Percentiles rank a stretch among this genome's conserved stretches.
These are phyloP conservation scores for Cladosporium sp. DNA, from an alignment of 2,329 filamentous ascomycete genomes.

Conservation along the genomic window DNA sequence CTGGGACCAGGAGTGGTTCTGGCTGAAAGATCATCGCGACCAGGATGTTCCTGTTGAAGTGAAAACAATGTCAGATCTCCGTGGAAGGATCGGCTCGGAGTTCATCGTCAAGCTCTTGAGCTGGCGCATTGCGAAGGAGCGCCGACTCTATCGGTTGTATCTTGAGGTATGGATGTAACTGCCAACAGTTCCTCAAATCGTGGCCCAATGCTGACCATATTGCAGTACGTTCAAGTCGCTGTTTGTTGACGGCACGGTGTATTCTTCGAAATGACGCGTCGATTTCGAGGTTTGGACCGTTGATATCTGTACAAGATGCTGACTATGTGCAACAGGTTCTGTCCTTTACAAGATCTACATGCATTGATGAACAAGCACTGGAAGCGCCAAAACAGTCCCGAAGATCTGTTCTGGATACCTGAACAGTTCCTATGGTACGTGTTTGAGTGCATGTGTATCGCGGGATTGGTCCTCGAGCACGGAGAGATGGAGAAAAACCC, in stretches of 20 bases:
- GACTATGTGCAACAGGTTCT: neutral
- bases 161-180: neutral
- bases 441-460: slow-evolving; percentile 23
- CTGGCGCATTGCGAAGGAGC: neutral
- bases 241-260: too few species aligned
- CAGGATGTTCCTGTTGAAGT: neutral
- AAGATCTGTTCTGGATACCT: neutral
- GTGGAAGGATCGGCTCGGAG: neutral
- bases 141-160: neutral
- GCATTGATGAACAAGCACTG: neutral
- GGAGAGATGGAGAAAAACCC: slow-evolving; percentile 12
- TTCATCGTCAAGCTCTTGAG: slow-evolving; percentile 3
- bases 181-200: neutral
- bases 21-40: neutral
- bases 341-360: neutral
- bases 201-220: neutral
- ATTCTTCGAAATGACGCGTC: too few species aligned
- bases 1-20: neutral
- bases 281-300: too few species aligned
- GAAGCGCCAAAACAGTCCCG: neutral
- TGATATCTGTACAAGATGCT: too few species aligned
- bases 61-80: neutral
- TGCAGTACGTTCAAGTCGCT: neutral
- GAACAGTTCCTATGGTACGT: slow-evolving; percentile 26
- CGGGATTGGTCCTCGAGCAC: slow-evolving; percentile 24